Evolutionary conservation across 2,329 filamentous ascomycete genomes (phyloP), one percentile per base, ranked within the genome.

Genomic region (Fusarium tjaetaba): DNA sequence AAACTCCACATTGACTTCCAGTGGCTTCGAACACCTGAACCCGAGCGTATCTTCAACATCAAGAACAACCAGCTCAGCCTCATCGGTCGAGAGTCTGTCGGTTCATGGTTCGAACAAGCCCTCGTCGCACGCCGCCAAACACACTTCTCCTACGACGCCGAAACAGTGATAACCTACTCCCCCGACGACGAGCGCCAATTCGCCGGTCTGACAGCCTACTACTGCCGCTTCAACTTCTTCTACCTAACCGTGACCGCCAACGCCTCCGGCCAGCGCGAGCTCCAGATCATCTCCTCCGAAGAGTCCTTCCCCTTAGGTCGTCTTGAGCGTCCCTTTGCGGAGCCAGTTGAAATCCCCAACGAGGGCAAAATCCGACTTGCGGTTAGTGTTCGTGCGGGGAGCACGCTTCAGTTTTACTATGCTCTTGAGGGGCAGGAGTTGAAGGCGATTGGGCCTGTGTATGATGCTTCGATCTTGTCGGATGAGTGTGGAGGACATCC

Each of bases 171-270:
- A 6, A 83, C 86, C 65, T 90, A 89, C 73, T 80, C 81, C 1
- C 89, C 89, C 0, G 78, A 80, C 1, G 89, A 91, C 74, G 89
- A 90, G 81, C 84, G 89, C 16, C 86, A 90, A 72, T 91, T 89
- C 67, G 89, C 89, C 0, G 89, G 90, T 0, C 81, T 92, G 13
- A 88, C 87, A 18, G 88, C 88, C 1, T 91, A 91, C 79, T 91
- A 91, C 81, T 88, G 86, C 76, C 88, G 89, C 7, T 91, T 84
- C 81, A 91, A 91, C 80, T 91, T 91, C 80, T 91, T 90, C 82
- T 91, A 91, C 73, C 83, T 91, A 11, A 85, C 88, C 1, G 87
- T 91, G 4, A 88, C 88, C 6, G 89, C 88, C 0, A 81, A 88
- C 73, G 81, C 85, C 0, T 85, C 89, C 61, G 88, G 89, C 2